These are phyloP conservation scores for Aleurites moluccanus DNA, from an alignment of 441 rosid species.

Conservation along the genomic window DNA sequence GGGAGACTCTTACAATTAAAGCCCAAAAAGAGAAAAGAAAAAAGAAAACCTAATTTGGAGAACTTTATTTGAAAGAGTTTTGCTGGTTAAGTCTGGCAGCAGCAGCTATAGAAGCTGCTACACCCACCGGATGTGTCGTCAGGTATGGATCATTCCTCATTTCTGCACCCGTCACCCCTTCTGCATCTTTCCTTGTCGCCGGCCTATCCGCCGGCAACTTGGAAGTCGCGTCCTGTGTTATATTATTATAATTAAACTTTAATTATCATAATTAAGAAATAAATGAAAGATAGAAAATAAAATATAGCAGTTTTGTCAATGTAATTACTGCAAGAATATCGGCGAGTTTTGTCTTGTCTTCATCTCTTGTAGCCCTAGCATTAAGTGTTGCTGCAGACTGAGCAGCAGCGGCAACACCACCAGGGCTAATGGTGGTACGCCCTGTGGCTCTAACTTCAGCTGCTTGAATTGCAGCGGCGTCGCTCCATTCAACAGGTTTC, in stretches of 20 bases:
- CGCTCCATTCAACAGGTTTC: slow-evolving; percentile 65
- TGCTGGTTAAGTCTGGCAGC: slow-evolving; percentile 71
- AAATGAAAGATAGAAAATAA: neutral
- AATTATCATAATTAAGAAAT: too few relatives aligned
- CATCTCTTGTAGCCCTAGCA: slow-evolving; percentile 38
- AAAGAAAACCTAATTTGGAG: neutral
- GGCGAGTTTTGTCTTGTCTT: slow-evolving; percentile 62
- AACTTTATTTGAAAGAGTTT: slow-evolving; percentile 8
- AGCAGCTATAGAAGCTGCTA: slow-evolving; percentile 64
- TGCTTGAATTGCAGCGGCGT: slow-evolving; percentile 63
- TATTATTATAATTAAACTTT: neutral
- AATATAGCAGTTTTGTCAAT: too few relatives aligned
- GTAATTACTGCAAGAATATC: slow-evolving; percentile 51
- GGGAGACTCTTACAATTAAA: neutral
- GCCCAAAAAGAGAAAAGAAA: too few relatives aligned
- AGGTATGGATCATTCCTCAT: slow-evolving; percentile 59
- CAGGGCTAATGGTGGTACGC: slow-evolving; percentile 45
- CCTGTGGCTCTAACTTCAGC: slow-evolving; percentile 73
- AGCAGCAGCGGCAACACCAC: slow-evolving; percentile 57
- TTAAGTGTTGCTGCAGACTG: slow-evolving; percentile 62
- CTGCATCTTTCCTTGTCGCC: slow-evolving; percentile 51
- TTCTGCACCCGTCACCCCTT: slow-evolving; percentile 56
- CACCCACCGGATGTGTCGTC: slow-evolving; percentile 68
- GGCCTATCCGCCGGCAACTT: slow-evolving; percentile 48
- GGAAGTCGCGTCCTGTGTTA: slow-evolving; percentile 43